These are phyloP conservation scores for Ajuga chamaepitys DNA, from an alignment of 257 asterid species.

Conservation along the genomic window DNA sequence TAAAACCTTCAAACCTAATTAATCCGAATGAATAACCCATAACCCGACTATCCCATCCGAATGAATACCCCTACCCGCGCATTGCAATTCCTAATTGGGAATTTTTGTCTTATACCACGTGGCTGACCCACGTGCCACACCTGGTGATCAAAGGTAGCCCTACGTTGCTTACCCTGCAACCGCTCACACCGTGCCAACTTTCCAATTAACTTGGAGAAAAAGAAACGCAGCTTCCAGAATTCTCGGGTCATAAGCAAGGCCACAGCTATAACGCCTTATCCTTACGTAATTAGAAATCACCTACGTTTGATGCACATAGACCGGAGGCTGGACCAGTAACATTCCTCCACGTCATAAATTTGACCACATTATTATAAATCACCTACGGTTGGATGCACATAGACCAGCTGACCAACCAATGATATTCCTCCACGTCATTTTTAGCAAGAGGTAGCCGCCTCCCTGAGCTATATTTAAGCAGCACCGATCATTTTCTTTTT, in stretches of 20 bases:
- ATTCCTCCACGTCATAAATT: conserved; percentile 11
- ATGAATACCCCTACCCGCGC: too few species aligned
- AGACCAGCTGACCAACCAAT: conserved; percentile 6
- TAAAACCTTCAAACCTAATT: too few species aligned
- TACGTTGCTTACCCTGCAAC: conserved; percentile 17
- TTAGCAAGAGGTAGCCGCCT: not conserved
- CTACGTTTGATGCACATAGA: not conserved
- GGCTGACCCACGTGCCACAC: too few species aligned
- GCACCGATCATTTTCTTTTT: not conserved
- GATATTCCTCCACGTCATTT: conserved; percentile 9
- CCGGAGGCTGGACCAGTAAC: not conserved
- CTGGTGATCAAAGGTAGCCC: too few species aligned
- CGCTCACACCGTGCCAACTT: conserved; percentile 6
- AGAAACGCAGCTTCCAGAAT: conserved; percentile 15
- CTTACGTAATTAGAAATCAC: not conserved
- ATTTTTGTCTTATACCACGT: conserved; percentile 15
- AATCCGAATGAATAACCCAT: too few species aligned
- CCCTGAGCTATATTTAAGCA: not conserved
- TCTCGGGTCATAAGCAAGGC: not conserved
- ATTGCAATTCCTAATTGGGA: too few species aligned
- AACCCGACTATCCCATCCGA: too few species aligned
- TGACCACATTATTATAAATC: not conserved
- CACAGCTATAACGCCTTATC: not conserved
- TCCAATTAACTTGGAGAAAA: conserved; percentile 25
- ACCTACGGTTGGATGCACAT: not conserved